Evolutionary conservation across 2,329 filamentous ascomycete species (phyloP).

Genomic region (Cercospora brassicicola): DNA sequence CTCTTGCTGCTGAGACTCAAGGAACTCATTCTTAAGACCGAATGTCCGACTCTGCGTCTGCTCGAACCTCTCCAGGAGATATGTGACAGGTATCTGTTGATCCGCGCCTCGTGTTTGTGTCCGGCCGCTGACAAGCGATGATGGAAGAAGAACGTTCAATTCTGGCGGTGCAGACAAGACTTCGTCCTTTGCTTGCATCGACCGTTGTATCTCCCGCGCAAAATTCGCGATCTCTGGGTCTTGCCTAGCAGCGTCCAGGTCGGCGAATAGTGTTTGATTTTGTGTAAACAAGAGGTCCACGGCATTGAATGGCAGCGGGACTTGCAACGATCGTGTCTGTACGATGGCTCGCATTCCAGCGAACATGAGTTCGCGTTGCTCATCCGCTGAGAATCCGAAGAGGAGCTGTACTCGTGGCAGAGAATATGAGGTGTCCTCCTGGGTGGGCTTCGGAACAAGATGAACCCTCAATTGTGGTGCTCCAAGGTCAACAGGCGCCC

Average conservation of each 20-base stretch:
- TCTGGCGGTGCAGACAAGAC: conserved; percentile 24
- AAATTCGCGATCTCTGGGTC: conserved; percentile 27
- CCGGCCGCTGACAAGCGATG: conserved; percentile 15
- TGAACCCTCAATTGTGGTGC: conserved; percentile 1
- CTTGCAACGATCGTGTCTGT: conserved; percentile 21
- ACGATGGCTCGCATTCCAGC: conserved; percentile 19
- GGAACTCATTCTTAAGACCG: background rate
- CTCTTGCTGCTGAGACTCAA: background rate
- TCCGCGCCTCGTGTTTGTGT: background rate
- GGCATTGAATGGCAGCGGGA: conserved; percentile 26
- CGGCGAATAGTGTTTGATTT: conserved; percentile 12
- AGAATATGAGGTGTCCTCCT: background rate
- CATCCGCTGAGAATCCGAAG: conserved; percentile 15
- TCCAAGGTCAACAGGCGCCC: background rate
- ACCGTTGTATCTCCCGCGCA: conserved; percentile 21
- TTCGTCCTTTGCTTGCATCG: conserved; percentile 17
- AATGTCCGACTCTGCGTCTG: conserved; percentile 16
- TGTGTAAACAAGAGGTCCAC: conserved; percentile 30
- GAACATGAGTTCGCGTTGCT: conserved; percentile 10
- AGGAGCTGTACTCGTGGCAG: conserved; percentile 23
- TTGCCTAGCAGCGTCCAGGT: background rate
- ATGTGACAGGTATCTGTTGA: conserved; percentile 22
- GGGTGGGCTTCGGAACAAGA: conserved; percentile 1
- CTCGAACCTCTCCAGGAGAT: conserved; percentile 36
- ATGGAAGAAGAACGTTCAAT: conserved; percentile 26